Evolutionary conservation across 345 rosid genomes (phyloP), one percentile per base, ranked within the genome.

Genomic region (Passiflora organensis): DNA sequence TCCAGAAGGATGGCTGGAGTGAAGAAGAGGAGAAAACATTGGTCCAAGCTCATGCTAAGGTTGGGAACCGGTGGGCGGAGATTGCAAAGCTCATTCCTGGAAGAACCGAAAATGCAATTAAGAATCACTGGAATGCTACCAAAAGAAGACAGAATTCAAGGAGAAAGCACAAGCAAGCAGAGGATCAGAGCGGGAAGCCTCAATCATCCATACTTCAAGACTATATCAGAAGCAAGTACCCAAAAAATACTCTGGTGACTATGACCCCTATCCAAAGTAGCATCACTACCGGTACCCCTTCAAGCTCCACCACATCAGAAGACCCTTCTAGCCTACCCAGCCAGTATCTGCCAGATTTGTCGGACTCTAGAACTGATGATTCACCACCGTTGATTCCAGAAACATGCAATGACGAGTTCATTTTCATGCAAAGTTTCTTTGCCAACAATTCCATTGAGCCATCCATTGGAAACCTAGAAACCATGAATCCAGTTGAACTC

Each of bases 381-480:
- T 59, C 76, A 45, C 69, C 72, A 15, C 50, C 76, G 0, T 51
- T 70, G 61, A 48, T 72, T 32, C 17, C 72, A 48, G 62, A 60
- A 50, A 20, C 79, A 6, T 73, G 72, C 46, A 95, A 88, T 15
- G 95, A 88, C 1, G 95, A 91, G 44, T 64, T 85, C 13, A 59
- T 66, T 36, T 80, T 85, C 77, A 78, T 88, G 60, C 88, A 85
- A 65, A 80, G 77, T n/a, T 60, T 83, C 58, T 83, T 88, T 60
- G 70, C 72, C 25, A 45, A 25, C 62, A 70, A 65, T 45, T 59
- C 58, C 10, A 55, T 53, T 43, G 59, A 32, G n/a, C n/a, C n/a
- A n/a, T n/a, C n/a, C n/a, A 28, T n/a, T n/a, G n/a, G n/a, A n/a
- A n/a, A n/a, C n/a, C n/a, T n/a, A n/a, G n/a, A n/a, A n/a, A n/a